Percentiles rank a stretch among this genome's conserved stretches.
Conservation (phyloP, 2,329 filamentous ascomycete species). For the Dactylonectria estremocensis region DNA sequence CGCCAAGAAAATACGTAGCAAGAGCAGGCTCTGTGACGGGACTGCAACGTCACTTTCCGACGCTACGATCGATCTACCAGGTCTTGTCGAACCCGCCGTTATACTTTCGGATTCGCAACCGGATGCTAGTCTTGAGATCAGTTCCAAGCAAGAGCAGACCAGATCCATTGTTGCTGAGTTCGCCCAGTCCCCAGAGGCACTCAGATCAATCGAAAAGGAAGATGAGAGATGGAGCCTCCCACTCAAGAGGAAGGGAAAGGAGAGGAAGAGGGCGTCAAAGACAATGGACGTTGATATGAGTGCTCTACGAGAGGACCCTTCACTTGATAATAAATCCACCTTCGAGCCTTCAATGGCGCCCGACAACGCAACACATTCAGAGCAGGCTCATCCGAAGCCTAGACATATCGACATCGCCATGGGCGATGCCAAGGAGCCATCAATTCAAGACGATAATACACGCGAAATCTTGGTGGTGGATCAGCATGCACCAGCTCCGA, state of each 20-base stretch:
- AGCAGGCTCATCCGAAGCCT: too few species aligned
- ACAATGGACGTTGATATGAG: not conserved
- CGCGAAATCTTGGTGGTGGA: not conserved
- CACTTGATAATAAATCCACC: too few species aligned
- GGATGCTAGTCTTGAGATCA: not conserved
- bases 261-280: constrained; percentile 29
- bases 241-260: constrained; percentile 54
- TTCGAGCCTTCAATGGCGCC: too few species aligned
- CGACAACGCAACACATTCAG: too few species aligned
- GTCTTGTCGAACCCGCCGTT: not conserved
- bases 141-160: not conserved
- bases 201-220: constrained; percentile 3
- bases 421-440: constrained; percentile 5
- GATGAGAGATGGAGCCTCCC: constrained; percentile 38
- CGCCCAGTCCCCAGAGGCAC: constrained; percentile 1
- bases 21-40: constrained; percentile 31
- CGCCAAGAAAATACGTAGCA: constrained; percentile 54
- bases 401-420: constrained; percentile 2
- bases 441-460: not conserved
- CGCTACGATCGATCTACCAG: not conserved
- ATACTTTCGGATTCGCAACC: not conserved
- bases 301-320: too few species aligned
- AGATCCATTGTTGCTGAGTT: not conserved
- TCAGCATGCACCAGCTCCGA: not conserved
- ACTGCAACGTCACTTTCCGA: not conserved